These are phyloP conservation scores for Pueraria montana DNA, from an alignment of 306 rosid species.

Conservation along the genomic window DNA sequence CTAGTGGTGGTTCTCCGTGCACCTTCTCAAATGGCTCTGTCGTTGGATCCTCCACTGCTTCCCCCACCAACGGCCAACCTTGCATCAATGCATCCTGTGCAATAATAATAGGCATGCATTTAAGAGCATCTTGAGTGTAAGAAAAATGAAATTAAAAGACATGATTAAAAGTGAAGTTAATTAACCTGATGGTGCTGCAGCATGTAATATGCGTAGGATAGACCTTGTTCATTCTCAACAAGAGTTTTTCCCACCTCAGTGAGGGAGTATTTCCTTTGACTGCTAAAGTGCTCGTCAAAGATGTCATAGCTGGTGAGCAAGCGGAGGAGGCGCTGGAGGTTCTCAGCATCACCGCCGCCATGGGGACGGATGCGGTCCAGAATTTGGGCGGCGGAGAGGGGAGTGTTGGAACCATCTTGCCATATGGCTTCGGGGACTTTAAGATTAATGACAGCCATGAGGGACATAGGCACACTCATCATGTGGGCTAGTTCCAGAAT, in stretches of 20 bases:
- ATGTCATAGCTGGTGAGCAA: conserved; percentile 75
- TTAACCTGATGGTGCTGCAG: conserved; percentile 86
- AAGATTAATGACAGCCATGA: conserved; percentile 73
- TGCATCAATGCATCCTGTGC: conserved; percentile 72
- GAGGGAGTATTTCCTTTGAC: conserved; percentile 68
- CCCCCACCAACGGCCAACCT: conserved; percentile 79
- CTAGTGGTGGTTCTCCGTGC: conserved; percentile 63
- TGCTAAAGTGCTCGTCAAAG: conserved; percentile 64
- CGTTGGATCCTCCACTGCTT: conserved; percentile 74
- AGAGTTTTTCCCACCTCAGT: conserved; percentile 71
- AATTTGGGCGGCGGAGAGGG: conserved; percentile 73
- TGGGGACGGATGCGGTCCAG: conserved; percentile 56
- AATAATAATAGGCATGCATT: too few species aligned
- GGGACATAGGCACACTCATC: conserved; percentile 93
- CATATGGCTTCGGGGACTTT: conserved; percentile 77
- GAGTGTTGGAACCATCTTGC: conserved; percentile 72
- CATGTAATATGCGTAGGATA: conserved; percentile 67
- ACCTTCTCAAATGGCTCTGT: conserved; percentile 72
- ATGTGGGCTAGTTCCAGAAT: conserved; percentile 75
- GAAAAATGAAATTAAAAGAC: too few species aligned
- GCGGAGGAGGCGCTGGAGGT: conserved; percentile 82
- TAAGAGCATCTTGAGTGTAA: too few species aligned
- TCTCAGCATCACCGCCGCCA: conserved; percentile 66
- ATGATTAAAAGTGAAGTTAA: too few species aligned
- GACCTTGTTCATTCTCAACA: conserved; percentile 63